phyloP scores from a whole-genome alignment of 1,139 yeast species.

The Yamadazyma friedrichii region DNA sequence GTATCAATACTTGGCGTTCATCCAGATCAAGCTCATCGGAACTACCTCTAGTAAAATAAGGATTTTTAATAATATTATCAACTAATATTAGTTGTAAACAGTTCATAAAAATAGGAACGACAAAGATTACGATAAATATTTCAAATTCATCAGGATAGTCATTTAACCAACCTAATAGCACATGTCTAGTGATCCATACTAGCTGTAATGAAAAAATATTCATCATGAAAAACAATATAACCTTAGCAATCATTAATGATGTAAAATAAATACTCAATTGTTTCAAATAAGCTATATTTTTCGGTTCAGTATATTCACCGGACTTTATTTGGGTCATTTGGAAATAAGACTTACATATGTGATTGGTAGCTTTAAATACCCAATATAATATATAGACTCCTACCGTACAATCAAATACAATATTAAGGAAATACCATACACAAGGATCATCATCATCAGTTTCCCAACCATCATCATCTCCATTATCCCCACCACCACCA shows the following conservation, averaged over 20 bases:
- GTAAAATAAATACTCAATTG: slow-evolving; percentile 70
- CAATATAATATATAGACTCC: slow-evolving; percentile 81
- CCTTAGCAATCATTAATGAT: slow-evolving; percentile 63
- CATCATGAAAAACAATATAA: slow-evolving; percentile 43
- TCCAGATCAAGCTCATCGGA: neutral
- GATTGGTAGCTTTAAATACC: slow-evolving; percentile 48
- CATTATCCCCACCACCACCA: slow-evolving; percentile 1
- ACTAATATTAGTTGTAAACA: slow-evolving; percentile 83
- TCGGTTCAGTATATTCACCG: slow-evolving; percentile 83
- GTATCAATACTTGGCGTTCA: neutral
- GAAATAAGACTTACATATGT: slow-evolving; percentile 34
- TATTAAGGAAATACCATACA: slow-evolving; percentile 88
- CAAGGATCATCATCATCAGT: slow-evolving; percentile 54
- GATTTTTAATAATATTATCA: slow-evolving; percentile 78
- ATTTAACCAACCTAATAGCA: slow-evolving; percentile 70
- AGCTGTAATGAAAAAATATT: slow-evolving; percentile 40
- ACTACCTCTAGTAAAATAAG: no score
- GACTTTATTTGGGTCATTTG: slow-evolving; percentile 59
- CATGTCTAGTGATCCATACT: slow-evolving; percentile 46
- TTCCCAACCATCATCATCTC: slow-evolving; percentile 12
- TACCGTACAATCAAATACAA: slow-evolving; percentile 88
- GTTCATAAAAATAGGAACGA: slow-evolving; percentile 77
- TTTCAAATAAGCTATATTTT: slow-evolving; percentile 61
- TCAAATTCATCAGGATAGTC: slow-evolving; percentile 75
- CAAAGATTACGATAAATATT: slow-evolving; percentile 81